Base-by-base conservation (phyloP, 768 basidiomycete genomes). In the Lactarius quietus region DNA sequence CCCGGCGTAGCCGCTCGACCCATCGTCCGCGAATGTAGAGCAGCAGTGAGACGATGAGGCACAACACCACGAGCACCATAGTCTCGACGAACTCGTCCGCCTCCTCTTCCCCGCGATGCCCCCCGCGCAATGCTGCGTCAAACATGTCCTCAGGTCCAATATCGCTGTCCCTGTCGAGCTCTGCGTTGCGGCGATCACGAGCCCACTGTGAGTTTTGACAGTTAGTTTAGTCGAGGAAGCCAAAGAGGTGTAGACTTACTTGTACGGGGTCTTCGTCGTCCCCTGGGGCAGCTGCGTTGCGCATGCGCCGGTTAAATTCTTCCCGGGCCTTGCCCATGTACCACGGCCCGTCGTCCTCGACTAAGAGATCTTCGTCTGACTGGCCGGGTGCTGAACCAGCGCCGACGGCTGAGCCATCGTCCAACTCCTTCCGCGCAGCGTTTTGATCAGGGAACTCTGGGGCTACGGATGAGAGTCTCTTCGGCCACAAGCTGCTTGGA, bases 141-240 rank as follows among this genome's bases (percentile, higher is more conserved):
- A 87, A 89, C 74, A 92, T 92, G 71, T 93, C 92, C 55, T 95
- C 93, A 0, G 90, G 87, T 9, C 87, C 88, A 68, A 86, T 86
- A 64, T 93, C 92, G 57, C 81, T 80, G 33, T 92, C 89, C 29
- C 85, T 83, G 33, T 90, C 90, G 62, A 83, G 83, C 66, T 90
- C 91, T 3, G 85, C 86, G 58, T 84, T 84, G 68, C 88, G 80
- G 53, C 88, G 83, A 12, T 90, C 88, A 63, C 87, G 80, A 31
- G 91, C 91, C 89, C 90, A 94, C 87, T 92, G 74, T 23, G 71
- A 53, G 45, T 56, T 28, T 57, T 48, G 5, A 29, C 6, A 9
- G 6, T 15, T 18, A 26, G 38, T 65, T 38, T 38, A 57, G 59
- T 15, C 10, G 23, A 38, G 5, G 20, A 14, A 5, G 29, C 33